phyloP scores from a whole-genome alignment of 2,329 filamentous ascomycete genomes.

The Penicillium sp. region DNA sequence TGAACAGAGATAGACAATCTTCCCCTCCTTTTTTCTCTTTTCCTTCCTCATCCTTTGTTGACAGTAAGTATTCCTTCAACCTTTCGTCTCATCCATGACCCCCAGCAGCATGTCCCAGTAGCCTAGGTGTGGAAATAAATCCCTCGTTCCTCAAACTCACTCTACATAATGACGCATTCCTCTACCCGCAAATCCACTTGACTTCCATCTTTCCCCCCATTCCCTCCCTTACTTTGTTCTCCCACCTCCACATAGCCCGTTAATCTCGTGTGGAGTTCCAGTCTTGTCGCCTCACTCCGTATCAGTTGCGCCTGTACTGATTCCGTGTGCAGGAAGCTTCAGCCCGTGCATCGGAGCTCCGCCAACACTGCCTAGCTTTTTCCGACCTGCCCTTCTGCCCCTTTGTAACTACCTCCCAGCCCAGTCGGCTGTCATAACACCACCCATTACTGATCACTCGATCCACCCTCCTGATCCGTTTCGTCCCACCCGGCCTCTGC shows the following conservation, averaged over 20 bases:
- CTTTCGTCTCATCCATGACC: neutral
- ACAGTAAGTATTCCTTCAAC: neutral
- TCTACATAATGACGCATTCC: constrained; percentile 37
- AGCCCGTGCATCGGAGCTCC: constrained; percentile 12
- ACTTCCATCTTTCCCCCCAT: constrained; percentile 19
- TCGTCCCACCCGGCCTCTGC: neutral
- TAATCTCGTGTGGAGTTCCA: constrained; percentile 15
- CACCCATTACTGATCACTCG: neutral
- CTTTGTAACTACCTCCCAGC: neutral
- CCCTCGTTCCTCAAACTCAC: constrained; percentile 16
- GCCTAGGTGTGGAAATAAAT: constrained; percentile 5
- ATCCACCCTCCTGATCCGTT: neutral
- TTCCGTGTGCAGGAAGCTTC: constrained; percentile 15
- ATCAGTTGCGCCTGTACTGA: constrained; percentile 15
- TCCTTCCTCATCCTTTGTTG: constrained; percentile 5
- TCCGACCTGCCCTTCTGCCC: neutral
- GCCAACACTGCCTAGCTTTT: constrained; percentile 1
- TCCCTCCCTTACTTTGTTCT: constrained; percentile 18
- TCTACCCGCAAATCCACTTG: constrained; percentile 22
- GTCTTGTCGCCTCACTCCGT: constrained; percentile 8
- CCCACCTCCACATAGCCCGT: constrained; percentile 25
- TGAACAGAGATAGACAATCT: neutral
- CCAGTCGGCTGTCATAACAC: neutral
- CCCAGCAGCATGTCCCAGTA: neutral
- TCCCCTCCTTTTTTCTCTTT: constrained; percentile 8